Evolutionary conservation across 2,329 filamentous ascomycete genomes (phyloP).

Genomic region (Microcera coccophila): DNA sequence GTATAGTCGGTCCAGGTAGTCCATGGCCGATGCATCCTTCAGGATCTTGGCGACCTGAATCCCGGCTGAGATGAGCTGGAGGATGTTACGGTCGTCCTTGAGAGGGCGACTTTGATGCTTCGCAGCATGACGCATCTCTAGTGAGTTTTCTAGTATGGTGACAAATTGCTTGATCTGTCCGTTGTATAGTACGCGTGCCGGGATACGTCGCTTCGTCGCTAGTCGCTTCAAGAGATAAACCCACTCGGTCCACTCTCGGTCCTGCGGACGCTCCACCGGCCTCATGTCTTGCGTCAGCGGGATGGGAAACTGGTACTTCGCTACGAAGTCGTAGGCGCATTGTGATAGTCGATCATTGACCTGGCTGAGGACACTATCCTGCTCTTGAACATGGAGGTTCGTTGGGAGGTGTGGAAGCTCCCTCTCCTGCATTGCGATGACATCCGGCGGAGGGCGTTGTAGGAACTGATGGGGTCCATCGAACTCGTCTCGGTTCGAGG

Average conservation of each 20-base stretch:
- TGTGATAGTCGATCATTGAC: conserved; percentile 82
- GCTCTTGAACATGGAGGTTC: conserved; percentile 77
- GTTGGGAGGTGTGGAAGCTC: conserved; percentile 79
- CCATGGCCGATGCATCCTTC: conserved; percentile 79
- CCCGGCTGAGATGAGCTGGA: conserved; percentile 82
- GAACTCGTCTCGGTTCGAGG: conserved; percentile 83
- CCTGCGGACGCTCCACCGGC: conserved; percentile 67
- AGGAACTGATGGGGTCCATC: conserved; percentile 83
- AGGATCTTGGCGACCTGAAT: conserved; percentile 85
- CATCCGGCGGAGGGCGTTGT: conserved; percentile 65
- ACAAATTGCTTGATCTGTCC: conserved; percentile 90
- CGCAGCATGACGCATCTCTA: conserved; percentile 82
- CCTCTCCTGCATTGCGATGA: conserved; percentile 71
- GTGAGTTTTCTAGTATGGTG: conserved; percentile 80
- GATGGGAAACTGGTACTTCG: conserved; percentile 87
- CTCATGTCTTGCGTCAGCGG: conserved; percentile 79
- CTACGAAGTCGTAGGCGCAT: conserved; percentile 86
- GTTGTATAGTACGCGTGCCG: conserved; percentile 78
- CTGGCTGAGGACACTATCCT: conserved; percentile 73
- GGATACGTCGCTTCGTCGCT: conserved; percentile 81
- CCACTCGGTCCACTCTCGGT: conserved; percentile 90
- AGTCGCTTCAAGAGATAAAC: conserved; percentile 81
- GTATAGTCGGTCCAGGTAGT: conserved; percentile 77
- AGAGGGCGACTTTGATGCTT: conserved; percentile 78
- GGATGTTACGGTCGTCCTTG: conserved; percentile 84